Evolutionary conservation across 192 early-diverging fungal species (phyloP), one percentile per base, ranked within the genome.

Genomic region (Coemansia sp.): DNA sequence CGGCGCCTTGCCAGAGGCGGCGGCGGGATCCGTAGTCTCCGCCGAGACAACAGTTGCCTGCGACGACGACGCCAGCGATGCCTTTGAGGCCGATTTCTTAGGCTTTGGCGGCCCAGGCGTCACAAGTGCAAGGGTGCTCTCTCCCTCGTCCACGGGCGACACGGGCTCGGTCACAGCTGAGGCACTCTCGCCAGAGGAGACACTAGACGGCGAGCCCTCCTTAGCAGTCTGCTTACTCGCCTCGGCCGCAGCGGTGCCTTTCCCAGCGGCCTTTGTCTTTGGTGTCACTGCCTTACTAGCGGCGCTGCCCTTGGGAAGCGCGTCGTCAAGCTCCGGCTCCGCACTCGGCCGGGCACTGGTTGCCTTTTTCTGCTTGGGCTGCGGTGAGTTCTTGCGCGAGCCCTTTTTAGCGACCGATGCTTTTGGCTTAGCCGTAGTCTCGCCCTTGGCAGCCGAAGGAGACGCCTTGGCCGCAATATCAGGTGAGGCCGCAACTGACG

Each of bases 341-440:
- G 47, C 63, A 14, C 70, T 72, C 50, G 50, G 50, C 50, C 23
- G 50, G 1, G 50, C 6, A 37, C 79, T 5, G 50, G 39, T 21
- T 33, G 49, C 32, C 28, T 67, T 73, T n/a, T 69, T 62, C 63
- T 39, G 39, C 63, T 74, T 82, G 13, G 72, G 68, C 75, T 81
- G 78, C 1, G 79, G 79, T n/a, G 79, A 82, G 65, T 77, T 82
- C 42, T 77, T 82, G 68, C 79, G 79, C 32, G 79, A 73, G 38
- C 72, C 64, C 38, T 67, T 69, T 62, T 74, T 82, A 8, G 79
- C 72, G 3, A 70, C 74, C 43, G 79, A 73, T 6, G 70, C 46
- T 43, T 63, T 77, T 37, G 38, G 14, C 32, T 74, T 82, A 4
- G 72, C 3, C 3, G 66, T 7, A 26, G 47, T 19, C 47, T 49